A percentile compares a stretch with the other conserved stretches of the same genome.
Evolutionary conservation across 306 rosid species (phyloP).

Genomic region (Glycine soja): DNA sequence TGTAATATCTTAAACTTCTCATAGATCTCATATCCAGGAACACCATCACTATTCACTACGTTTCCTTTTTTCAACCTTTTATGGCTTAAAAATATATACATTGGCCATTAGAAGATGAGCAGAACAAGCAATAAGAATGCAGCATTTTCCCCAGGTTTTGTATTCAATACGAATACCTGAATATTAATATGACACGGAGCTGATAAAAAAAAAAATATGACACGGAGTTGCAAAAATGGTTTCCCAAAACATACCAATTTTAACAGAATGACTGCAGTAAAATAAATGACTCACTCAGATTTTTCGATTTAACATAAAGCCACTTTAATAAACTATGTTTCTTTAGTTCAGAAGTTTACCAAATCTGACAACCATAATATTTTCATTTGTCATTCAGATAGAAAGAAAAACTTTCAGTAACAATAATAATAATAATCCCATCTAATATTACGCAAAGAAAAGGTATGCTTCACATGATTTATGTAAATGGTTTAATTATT

Average conservation of each 20-base stretch:
- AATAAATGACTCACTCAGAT: neutral
- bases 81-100: neutral
- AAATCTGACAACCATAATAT: conserved; percentile 34
- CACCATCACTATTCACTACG: neutral
- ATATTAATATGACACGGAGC: neutral
- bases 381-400: conserved; percentile 1
- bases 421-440: too few relatives aligned
- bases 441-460: neutral
- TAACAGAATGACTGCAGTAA: conserved; percentile 32
- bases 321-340: neutral
- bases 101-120: neutral
- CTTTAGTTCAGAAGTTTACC: neutral
- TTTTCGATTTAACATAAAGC: neutral
- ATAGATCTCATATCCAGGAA: neutral
- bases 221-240: neutral
- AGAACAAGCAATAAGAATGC: conserved; percentile 3
- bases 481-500: neutral
- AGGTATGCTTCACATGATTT: neutral
- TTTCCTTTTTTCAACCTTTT: neutral
- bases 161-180: conserved; percentile 6
- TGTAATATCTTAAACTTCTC: conserved; percentile 16
- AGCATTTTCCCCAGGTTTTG: conserved; percentile 10
- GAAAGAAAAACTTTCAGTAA: too few relatives aligned
- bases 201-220: too few relatives aligned
- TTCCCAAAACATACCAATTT: neutral